A percentile compares a stretch with the other conserved stretches of the same genome.
phyloP scores from a whole-genome alignment of 768 basidiomycete genomes.

The Boletus rubropictus region DNA sequence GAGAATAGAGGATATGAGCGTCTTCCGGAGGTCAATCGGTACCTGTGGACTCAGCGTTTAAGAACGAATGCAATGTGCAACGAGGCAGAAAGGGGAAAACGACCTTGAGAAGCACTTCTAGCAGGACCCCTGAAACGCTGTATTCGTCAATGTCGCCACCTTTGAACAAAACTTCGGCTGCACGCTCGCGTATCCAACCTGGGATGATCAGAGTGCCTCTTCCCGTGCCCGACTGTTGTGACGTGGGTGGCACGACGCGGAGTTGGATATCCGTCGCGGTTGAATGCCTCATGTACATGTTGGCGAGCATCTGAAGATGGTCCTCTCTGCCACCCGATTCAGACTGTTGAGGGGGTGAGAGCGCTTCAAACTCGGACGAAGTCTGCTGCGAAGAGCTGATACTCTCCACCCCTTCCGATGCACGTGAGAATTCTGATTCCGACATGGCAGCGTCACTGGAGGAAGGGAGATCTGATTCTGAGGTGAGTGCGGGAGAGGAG shows the following conservation, averaged over 20 bases:
- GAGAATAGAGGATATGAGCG: slow-evolving; percentile 78
- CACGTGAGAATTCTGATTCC: slow-evolving; percentile 61
- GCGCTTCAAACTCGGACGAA: slow-evolving; percentile 49
- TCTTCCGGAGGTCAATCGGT: slow-evolving; percentile 84
- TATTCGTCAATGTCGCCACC: slow-evolving; percentile 84
- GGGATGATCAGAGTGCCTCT: slow-evolving; percentile 78
- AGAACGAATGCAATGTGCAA: neutral
- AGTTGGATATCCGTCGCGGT: slow-evolving; percentile 71
- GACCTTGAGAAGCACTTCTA: slow-evolving; percentile 76
- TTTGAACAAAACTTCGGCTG: slow-evolving; percentile 86
- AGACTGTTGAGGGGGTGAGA: slow-evolving; percentile 39
- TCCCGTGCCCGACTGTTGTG: slow-evolving; percentile 67
- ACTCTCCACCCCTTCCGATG: slow-evolving; percentile 45
- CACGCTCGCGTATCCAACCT: slow-evolving; percentile 92
- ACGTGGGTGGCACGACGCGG: slow-evolving; percentile 58
- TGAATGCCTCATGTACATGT: slow-evolving; percentile 70
- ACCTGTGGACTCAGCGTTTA: slow-evolving; percentile 44
- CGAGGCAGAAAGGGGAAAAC: neutral
- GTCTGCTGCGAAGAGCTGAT: slow-evolving; percentile 43
- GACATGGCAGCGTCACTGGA: slow-evolving; percentile 57
- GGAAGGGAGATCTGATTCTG: slow-evolving; percentile 38
- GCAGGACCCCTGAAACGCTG: slow-evolving; percentile 74
- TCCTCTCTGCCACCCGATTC: slow-evolving; percentile 18
- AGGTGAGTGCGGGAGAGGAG: slow-evolving; percentile 27
- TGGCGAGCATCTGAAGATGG: slow-evolving; percentile 55